A percentile compares a stretch with the other conserved stretches of the same genome.
phyloP scores from a whole-genome alignment of 2,329 filamentous ascomycete species.

The Diaporthe vexans region DNA sequence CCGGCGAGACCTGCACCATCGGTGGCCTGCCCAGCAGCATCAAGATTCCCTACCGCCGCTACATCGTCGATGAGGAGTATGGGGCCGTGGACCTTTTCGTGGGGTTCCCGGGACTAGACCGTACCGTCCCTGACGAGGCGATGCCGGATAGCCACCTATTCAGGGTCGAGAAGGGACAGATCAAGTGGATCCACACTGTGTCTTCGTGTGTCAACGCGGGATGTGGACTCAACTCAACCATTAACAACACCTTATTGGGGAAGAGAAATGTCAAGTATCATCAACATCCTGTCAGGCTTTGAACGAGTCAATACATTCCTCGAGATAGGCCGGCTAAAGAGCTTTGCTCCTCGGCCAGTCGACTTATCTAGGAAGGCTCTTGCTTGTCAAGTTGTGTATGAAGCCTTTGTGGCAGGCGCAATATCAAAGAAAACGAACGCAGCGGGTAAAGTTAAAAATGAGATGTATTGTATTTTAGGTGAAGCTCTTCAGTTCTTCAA shows the following conservation, averaged over 20 bases:
- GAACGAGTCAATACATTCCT: not conserved
- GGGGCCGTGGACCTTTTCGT: conserved; percentile 48
- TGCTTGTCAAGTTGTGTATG: not conserved
- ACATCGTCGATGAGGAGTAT: conserved; percentile 50
- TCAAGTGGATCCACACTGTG: conserved; percentile 49
- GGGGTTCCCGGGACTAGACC: conserved; percentile 47
- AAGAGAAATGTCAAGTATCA: not conserved
- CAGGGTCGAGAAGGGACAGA: conserved; percentile 47
- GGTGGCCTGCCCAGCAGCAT: conserved; percentile 47
- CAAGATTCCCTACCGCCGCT: conserved; percentile 46
- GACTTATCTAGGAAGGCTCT: not conserved
- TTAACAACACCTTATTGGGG: not conserved
- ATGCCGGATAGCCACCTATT: conserved; percentile 50
- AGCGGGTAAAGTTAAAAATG: not conserved
- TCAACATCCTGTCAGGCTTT: not conserved
- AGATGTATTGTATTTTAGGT: not conserved
- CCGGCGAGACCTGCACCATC: conserved; percentile 44
- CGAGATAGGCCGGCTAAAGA: not conserved
- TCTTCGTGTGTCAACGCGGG: conserved; percentile 45
- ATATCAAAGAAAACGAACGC: not conserved
- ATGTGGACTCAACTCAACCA: conserved; percentile 43
- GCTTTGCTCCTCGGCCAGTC: not conserved
- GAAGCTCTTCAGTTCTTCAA: not conserved
- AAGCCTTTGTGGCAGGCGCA: not conserved
- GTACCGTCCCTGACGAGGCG: conserved; percentile 32